A percentile compares a stretch with the other conserved stretches of the same genome.
phyloP scores from a whole-genome alignment of 768 basidiomycete species.

The Kwoniella pini region DNA sequence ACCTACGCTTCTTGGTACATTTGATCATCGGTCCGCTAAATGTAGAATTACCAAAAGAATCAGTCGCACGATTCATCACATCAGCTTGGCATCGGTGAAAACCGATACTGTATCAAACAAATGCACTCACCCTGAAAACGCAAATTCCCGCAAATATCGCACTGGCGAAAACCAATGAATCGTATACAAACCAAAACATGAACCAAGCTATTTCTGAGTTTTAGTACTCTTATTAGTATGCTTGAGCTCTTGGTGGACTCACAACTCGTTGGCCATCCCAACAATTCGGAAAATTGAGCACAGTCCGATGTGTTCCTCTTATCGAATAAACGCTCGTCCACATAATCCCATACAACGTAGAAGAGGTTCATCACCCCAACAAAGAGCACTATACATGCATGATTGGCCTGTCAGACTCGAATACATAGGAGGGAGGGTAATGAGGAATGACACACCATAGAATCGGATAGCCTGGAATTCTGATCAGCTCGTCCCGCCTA shows the following conservation, averaged over 20 bases:
- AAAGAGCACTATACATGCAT: constrained; percentile 39
- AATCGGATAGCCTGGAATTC: constrained; percentile 59
- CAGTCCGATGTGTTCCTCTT: constrained; percentile 92
- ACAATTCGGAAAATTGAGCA: constrained; percentile 80
- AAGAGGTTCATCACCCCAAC: constrained; percentile 57
- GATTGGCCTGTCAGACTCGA: constrained; percentile 43
- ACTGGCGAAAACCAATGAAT: constrained; percentile 69
- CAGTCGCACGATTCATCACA: not conserved
- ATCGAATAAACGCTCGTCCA: constrained; percentile 92
- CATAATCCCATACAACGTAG: constrained; percentile 91
- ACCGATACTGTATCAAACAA: constrained; percentile 4
- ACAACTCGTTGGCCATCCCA: constrained; percentile 54
- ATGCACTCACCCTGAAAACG: constrained; percentile 78
- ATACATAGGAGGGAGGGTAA: not conserved
- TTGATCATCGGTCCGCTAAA: constrained; percentile 41
- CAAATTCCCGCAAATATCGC: constrained; percentile 79
- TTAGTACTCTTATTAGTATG: not conserved
- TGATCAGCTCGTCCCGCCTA: not conserved
- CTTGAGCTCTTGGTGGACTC: constrained; percentile 12
- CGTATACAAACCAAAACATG: constrained; percentile 77
- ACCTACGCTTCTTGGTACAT: constrained; percentile 52
- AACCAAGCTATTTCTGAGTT: constrained; percentile 73
- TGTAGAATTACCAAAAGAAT: not conserved
- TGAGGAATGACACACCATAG: constrained; percentile 74
- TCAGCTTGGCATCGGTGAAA: constrained; percentile 16